Percentiles rank a stretch among this genome's conserved stretches.
Evolutionary conservation across 2,329 filamentous ascomycete genomes (phyloP).

Genomic region (Xylariales sp.): DNA sequence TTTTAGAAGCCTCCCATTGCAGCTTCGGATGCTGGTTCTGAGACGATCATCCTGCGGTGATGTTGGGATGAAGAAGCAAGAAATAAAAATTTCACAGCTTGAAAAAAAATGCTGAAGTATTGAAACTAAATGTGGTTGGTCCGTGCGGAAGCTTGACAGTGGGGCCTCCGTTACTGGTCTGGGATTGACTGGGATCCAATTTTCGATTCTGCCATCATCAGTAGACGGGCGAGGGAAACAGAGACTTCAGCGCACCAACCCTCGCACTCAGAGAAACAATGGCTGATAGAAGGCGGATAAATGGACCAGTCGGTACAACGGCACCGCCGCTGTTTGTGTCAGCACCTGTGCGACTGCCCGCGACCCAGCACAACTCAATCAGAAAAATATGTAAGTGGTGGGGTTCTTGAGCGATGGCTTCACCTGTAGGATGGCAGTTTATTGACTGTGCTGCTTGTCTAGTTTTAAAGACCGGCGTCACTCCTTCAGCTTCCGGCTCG

Average conservation of each 20-base stretch:
- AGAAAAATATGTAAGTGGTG: conserved; percentile 76
- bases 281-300: conserved; percentile 85
- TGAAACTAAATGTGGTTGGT: conserved; percentile 3
- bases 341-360: conserved; percentile 39
- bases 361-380: conserved; percentile 60
- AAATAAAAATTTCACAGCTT: background rate
- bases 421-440: background rate
- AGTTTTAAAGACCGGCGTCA: conserved; percentile 90
- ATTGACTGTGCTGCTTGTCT: conserved; percentile 3
- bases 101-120: conserved; percentile 7
- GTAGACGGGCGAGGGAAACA: background rate
- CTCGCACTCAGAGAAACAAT: conserved; percentile 34
- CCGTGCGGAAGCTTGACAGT: conserved; percentile 7
- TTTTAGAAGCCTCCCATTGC: too few species aligned
- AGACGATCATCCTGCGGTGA: too few species aligned
- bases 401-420: background rate
- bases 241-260: background rate
- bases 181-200: background rate
- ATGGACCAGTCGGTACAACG: conserved; percentile 78
- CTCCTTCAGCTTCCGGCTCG: conserved; percentile 89
- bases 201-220: background rate
- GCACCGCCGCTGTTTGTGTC: conserved; percentile 65
- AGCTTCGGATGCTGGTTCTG: too few species aligned
- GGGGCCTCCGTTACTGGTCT: conserved; percentile 1
- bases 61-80: conserved; percentile 1